Conservation (phyloP, 1,284 basidiomycete genomes). For the Sphaerobolus stellatus region DNA sequence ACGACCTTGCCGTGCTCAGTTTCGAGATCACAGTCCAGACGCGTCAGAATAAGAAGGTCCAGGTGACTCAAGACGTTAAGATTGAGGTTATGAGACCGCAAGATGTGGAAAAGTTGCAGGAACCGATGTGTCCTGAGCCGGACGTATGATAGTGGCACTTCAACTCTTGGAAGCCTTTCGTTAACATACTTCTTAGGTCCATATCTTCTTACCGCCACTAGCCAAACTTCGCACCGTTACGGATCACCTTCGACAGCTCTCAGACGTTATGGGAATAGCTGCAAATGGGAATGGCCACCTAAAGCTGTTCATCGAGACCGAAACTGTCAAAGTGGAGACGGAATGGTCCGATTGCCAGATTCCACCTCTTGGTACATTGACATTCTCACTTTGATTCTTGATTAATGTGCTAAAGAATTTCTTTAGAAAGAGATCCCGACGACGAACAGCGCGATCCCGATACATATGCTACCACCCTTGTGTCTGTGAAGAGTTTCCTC, state of each 20-base stretch:
- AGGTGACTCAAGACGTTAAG: conserved; percentile 69
- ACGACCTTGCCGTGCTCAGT: conserved; percentile 67
- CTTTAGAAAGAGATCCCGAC: conserved; percentile 33
- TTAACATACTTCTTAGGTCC: conserved; percentile 69
- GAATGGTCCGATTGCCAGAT: conserved; percentile 76
- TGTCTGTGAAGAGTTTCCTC: conserved; percentile 74
- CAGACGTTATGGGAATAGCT: conserved; percentile 70
- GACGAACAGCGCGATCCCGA: conserved; percentile 42
- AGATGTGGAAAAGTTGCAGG: conserved; percentile 70
- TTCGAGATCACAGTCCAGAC: conserved; percentile 69
- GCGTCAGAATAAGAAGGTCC: conserved; percentile 40
- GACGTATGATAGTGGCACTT: conserved; percentile 59
- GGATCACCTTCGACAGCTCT: conserved; percentile 72
- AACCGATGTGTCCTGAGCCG: conserved; percentile 86
- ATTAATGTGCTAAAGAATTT: background rate
- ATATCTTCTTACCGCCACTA: conserved; percentile 78
- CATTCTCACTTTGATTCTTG: background rate
- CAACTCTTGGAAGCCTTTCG: too few species aligned
- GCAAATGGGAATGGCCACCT: conserved; percentile 66
- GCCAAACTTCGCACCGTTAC: conserved; percentile 77
- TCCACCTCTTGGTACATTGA: conserved; percentile 55
- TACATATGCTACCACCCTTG: conserved; percentile 62
- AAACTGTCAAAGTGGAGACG: conserved; percentile 73
- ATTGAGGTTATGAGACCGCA: conserved; percentile 75
- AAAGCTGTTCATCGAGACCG: conserved; percentile 68